Conservation (phyloP, 2,329 filamentous ascomycete genomes). For the Talaromyces sp. region DNA sequence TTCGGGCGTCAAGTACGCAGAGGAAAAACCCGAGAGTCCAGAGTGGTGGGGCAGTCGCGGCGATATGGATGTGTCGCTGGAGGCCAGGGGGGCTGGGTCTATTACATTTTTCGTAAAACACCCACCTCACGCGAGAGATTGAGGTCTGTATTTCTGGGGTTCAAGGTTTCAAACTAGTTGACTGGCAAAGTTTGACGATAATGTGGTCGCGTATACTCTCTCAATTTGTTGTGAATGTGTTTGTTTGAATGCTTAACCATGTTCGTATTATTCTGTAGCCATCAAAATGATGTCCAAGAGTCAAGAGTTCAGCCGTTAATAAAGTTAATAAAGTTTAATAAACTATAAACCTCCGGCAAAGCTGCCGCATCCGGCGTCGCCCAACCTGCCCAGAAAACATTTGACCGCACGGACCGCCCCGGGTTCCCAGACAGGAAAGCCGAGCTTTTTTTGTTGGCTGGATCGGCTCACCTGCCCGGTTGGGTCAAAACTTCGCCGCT, state of each 20-base stretch:
- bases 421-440: neutral
- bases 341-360: neutral
- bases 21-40: slow-evolving; percentile 3
- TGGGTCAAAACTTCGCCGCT: neutral
- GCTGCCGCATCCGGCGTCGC: neutral
- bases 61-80: slow-evolving; percentile 18
- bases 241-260: too few relatives aligned
- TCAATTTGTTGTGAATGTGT: too few relatives aligned
- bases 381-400: neutral
- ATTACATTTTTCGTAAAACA: slow-evolving; percentile 4
- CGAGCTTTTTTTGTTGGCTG: neutral
- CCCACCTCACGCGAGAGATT: neutral
- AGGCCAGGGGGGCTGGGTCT: slow-evolving; percentile 8
- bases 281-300: too few relatives aligned
- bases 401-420: neutral
- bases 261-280: too few relatives aligned
- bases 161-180: too few relatives aligned
- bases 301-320: too few relatives aligned
- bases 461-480: neutral
- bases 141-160: too few relatives aligned
- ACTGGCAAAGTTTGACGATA: too few relatives aligned
- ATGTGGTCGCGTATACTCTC: too few relatives aligned
- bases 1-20: slow-evolving; percentile 14
- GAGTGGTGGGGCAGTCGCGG: slow-evolving; percentile 20
- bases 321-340: too few relatives aligned